Base-by-base conservation (phyloP, 257 asterid species). In the Penstemon eatonii region DNA sequence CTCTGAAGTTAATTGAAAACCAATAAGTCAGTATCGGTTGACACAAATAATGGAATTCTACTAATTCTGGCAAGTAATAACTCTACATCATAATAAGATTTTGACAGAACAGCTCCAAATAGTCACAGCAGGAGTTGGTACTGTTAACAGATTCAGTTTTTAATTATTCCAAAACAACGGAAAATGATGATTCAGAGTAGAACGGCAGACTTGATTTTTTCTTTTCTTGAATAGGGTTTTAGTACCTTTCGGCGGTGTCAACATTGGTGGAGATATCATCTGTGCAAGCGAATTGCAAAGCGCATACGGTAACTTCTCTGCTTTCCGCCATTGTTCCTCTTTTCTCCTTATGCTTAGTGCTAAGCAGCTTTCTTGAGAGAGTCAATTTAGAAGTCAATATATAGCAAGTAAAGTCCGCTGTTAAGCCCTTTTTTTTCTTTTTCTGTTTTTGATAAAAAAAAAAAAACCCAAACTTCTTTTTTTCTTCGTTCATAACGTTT, bases 221-320 rank as follows among this genome's bases (percentile, higher is more conserved):
- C 15, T 25, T 37, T 59, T 33, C 15, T 59, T 11, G 10, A 4
- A 12, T 63, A 13, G 15, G 65, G 46, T 41, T 25, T 56, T 38
- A 25, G 41, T n/a, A 92, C 98, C 93, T 86, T 74, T 89, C 97
- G 51, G 97, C 97, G 3, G 78, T 68, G 42, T 79, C 84, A 66
- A 92, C 89, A 82, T 89, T 92, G 78, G 89, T 83, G 65, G 93
- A 64, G 65, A 87, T 75, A 66, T 92, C 97, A 73, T 92, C 97
- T 25, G 97, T 78, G 81, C 98, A 92, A 55, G 95, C 82, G 74
- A 92, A 89, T 58, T 92, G 98, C 69, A 92, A 80, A 59, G 97
- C 98, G 4, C 97, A 76, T 63, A 92, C 97, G 8, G 67, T 75
- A 0, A 92, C 96, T 13, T 79, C 18, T 77, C 89, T 87, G 65